phyloP scores from a whole-genome alignment of 306 rosid genomes.

The Hylodesmum podocarpum region DNA sequence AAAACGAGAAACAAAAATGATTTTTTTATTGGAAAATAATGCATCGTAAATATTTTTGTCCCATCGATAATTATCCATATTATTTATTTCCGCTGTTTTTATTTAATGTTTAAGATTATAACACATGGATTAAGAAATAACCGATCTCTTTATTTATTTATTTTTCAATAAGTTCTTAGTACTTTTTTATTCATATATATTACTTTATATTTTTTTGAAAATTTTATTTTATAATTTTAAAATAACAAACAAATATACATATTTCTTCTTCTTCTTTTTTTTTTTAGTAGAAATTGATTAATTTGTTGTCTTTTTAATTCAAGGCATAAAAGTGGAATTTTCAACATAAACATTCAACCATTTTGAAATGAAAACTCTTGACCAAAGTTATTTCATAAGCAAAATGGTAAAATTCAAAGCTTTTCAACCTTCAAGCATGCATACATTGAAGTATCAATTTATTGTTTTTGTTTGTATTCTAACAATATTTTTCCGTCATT shows the following conservation, averaged over 20 bases:
- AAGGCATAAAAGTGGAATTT: background rate
- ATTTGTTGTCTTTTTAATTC: background rate
- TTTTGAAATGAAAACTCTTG: background rate
- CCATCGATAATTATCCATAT: background rate
- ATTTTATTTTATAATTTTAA: background rate
- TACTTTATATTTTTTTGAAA: too few relatives aligned
- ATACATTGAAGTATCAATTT: background rate
- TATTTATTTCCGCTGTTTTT: background rate
- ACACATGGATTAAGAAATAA: background rate
- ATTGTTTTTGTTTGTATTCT: background rate
- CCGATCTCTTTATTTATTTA: background rate
- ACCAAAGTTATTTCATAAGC: background rate
- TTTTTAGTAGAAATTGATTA: background rate
- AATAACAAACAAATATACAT: background rate
- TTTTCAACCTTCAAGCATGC: background rate
- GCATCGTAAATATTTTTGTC: background rate
- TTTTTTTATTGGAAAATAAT: background rate
- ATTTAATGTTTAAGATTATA: too few relatives aligned
- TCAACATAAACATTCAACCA: conserved; percentile 1
- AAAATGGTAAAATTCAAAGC: background rate
- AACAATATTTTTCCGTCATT: background rate
- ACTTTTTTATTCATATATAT: too few relatives aligned
- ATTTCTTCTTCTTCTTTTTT: background rate
- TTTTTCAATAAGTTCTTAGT: background rate
- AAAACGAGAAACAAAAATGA: too few relatives aligned